Base-by-base conservation (phyloP, 139 green algal species). In the Chlamydomonas incerta region DNA sequence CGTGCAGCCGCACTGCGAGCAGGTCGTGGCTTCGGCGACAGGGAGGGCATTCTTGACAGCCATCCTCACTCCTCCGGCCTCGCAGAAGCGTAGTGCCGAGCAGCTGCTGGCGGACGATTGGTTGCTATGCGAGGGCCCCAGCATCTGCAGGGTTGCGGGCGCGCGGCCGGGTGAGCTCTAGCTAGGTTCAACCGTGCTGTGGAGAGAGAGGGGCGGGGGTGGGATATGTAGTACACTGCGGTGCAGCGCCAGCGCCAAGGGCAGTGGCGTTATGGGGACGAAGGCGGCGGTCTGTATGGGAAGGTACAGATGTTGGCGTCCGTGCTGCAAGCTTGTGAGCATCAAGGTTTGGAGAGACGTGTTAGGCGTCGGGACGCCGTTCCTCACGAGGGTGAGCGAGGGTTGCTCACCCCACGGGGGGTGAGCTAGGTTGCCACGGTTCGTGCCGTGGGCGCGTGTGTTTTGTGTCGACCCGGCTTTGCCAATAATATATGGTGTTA, bases 41-140 rank as follows among this genome's bases (percentile, higher is more conserved):
- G 73, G 73, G 50, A 67, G 41, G 73, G 73, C 73, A 31, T 80
- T 80, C 52, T 13, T 80, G 73, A 31, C 68, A n/a, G 52, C 31
- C 31, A 68, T 80, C 50, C 31, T n/a, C 73, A 80, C 73, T n/a
- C 50, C 73, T 68, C 73, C 73, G n/a, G 73, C 31, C 50, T 52
- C 6, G 18, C 73, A 80, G 52, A 24, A 67, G 73, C 52, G 15
- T 18, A 80, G 31, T 47, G 52, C 52, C n/a, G 31, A 47, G 50
- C 31, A 68, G n/a, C 73, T 80, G 52, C 73, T 80, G 73, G 73
- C n/a, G 50, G 17, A 68, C 50, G 73, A 80, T 17, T 80, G 73
- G 73, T 34, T 80, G 73, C 73, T n/a, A 21, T 80, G 73, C 52
- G 31, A 68, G 73, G 73, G 73, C 31, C 15, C n/a, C 50, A n/a